Evolutionary conservation across 805 yeast genomes (phyloP).

Genomic region (Nakazawaea siamensis): DNA sequence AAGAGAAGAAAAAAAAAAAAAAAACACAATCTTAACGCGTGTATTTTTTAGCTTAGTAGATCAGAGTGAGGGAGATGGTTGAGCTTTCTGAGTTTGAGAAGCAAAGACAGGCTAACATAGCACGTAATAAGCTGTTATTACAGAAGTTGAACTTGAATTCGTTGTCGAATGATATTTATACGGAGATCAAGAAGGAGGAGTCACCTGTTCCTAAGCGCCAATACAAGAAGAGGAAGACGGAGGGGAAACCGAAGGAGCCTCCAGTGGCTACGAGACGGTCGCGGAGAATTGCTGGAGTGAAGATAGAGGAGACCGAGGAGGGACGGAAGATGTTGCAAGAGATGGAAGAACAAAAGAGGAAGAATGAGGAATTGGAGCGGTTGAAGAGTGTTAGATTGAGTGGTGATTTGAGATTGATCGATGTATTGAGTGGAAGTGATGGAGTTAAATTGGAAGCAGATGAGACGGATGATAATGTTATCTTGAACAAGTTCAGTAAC

Average conservation of each 20-base stretch:
- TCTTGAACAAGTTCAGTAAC: constrained; percentile 24
- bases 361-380: constrained; percentile 33
- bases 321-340: constrained; percentile 27
- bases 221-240: constrained; percentile 10
- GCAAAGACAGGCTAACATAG: constrained; percentile 70
- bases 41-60: background rate
- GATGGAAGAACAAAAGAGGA: constrained; percentile 23
- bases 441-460: constrained; percentile 21
- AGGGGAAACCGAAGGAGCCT: constrained; percentile 16
- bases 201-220: constrained; percentile 11
- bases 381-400: constrained; percentile 49
- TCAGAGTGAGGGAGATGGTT: constrained; percentile 14
- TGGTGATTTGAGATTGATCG: constrained; percentile 60
- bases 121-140: constrained; percentile 70
- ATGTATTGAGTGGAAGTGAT: constrained; percentile 36
- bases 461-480: constrained; percentile 22
- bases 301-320: constrained; percentile 42
- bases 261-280: constrained; percentile 66
- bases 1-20: too few relatives aligned
- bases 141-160: constrained; percentile 61
- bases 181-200: constrained; percentile 31
- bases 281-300: constrained; percentile 67
- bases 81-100: constrained; percentile 57
- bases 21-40: too few relatives aligned
- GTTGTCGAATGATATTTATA: constrained; percentile 43